Percentiles rank a stretch among this genome's conserved stretches.
Conservation (phyloP, 1,284 basidiomycete species). For the Gomphus bonarii region DNA sequence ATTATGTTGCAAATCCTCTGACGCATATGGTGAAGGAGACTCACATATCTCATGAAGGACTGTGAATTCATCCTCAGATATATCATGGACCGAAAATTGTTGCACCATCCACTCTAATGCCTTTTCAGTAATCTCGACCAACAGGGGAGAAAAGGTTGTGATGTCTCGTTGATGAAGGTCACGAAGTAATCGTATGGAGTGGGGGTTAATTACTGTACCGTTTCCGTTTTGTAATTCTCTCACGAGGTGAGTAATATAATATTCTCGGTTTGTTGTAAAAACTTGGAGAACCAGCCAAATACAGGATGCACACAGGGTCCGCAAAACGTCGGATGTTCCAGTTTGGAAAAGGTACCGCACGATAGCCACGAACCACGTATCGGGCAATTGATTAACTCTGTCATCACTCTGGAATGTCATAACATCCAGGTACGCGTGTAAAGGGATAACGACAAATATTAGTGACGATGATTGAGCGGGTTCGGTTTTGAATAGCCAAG, state of each 20-base stretch:
- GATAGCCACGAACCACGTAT: background rate
- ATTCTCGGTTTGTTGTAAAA: background rate
- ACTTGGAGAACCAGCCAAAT: background rate
- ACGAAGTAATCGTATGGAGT: background rate
- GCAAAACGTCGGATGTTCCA: background rate
- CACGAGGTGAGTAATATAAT: background rate
- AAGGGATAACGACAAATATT: background rate
- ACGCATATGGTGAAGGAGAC: slow-evolving; percentile 13
- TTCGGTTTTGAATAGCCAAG: slow-evolving; percentile 1
- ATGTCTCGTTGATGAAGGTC: background rate
- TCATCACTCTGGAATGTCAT: background rate
- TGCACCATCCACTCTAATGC: slow-evolving; percentile 38
- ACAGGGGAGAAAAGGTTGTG: background rate
- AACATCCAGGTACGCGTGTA: slow-evolving; percentile 1
- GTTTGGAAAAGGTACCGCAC: background rate
- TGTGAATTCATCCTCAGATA: slow-evolving; percentile 15
- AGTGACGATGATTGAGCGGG: background rate
- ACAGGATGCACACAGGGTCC: background rate
- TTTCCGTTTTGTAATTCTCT: background rate
- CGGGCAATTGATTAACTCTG: background rate
- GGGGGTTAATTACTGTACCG: background rate
- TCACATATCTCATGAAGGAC: slow-evolving; percentile 31
- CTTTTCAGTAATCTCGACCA: background rate
- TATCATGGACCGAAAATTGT: slow-evolving; percentile 25
- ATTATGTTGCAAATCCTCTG: background rate